Evolutionary conservation across 805 yeast species (phyloP).

Genomic region (Diddensiella transvaalensis): DNA sequence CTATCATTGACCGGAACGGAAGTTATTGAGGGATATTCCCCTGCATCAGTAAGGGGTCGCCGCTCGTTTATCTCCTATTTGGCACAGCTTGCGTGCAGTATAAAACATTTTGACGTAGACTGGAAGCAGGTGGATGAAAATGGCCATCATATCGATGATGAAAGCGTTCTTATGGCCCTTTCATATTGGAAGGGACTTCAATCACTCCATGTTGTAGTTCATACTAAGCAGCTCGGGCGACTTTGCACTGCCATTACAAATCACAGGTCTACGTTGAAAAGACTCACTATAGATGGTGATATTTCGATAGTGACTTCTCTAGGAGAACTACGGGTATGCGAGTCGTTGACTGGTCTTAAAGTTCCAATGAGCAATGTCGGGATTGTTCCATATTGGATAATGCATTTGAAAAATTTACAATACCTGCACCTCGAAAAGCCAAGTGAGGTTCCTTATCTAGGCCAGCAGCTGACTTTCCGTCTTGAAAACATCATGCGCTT

Average conservation of each 20-base stretch:
- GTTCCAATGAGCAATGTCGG: neutral
- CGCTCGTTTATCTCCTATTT: neutral
- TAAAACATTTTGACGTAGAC: neutral
- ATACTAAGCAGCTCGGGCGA: neutral
- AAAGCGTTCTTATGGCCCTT: neutral
- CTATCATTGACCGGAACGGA: conserved; percentile 12
- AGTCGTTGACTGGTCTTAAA: neutral
- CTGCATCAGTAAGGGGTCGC: neutral
- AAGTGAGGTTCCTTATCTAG: conserved; percentile 36
- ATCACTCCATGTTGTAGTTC: neutral
- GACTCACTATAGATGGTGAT: neutral
- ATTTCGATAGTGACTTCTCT: neutral
- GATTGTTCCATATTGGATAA: conserved; percentile 1
- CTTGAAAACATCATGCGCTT: conserved; percentile 16
- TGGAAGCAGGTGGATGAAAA: conserved; percentile 6
- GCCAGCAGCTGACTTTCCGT: conserved; percentile 14
- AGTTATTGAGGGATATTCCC: neutral
- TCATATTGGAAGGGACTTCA: neutral
- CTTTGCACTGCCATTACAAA: neutral
- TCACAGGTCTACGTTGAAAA: neutral
- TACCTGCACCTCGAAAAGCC: conserved; percentile 63
- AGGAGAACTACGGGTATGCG: neutral
- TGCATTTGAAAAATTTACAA: conserved; percentile 38
- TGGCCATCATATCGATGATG: neutral
- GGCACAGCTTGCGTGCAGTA: neutral